Evolutionary conservation across 1,284 basidiomycete species (phyloP), one percentile per base, ranked within the genome.

Genomic region (Peniophora sp.): DNA sequence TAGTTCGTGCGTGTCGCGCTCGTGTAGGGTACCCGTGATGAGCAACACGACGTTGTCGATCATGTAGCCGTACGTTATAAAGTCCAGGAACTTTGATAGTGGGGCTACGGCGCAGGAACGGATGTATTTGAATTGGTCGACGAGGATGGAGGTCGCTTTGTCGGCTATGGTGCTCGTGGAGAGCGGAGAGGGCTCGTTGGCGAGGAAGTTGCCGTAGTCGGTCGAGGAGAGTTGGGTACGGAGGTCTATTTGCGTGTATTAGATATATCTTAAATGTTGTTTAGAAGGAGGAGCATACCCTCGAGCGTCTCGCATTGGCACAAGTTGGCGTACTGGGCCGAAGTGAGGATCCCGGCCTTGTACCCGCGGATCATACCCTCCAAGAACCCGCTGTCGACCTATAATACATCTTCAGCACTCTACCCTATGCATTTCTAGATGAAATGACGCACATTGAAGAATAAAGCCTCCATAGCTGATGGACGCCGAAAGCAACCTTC

Each of bases 1-100:
- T 9, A 99, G 79, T 65, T 99, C 97, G 63, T 97, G 93, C 1
- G 96, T 98, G 68, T 99, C 96, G 56, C 97, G 79, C 68, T 97
- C 96, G 64, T 99, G 96, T 38, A 99, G 72, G 1, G 96, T 99
- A 35, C 97, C 97, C 17, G 97, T 97, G 56, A 99, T 99, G 62
- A 99, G 80, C 48, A 99, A 79, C 56, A 99, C 89, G 63, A 99
- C 92, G 66, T 99, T 99, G 81, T 99, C 97, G 63, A 99, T 99
- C 97, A 99, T 99, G 73, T 99, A 99, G 24, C 85, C 92, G 65
- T 97, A 97, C 82, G 95, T 99, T 70, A 99, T 92, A 68, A 98
- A 99, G 66, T 99, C 97, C 57, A 99, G 74, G 66, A 99, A 99
- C 64, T 87, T 96, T 64, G 82, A 82, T 49, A 99, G 70, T 2